These are phyloP conservation scores for Phytomonas serpens DNA, from an alignment of 208 protist genomes.

Conservation along the genomic window DNA sequence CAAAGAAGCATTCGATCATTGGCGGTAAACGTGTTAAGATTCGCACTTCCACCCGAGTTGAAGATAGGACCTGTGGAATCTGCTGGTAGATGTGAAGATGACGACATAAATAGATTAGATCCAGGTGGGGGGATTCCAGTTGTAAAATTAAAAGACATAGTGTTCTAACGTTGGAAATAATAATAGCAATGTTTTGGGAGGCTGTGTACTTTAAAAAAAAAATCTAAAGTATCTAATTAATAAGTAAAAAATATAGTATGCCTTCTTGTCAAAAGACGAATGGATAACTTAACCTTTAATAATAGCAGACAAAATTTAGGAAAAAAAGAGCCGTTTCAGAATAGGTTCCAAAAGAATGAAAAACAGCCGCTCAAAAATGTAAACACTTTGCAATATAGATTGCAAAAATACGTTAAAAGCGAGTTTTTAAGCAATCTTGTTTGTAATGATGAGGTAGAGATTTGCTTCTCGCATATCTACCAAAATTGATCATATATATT, in stretches of 20 bases:
- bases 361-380: neutral
- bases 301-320: neutral
- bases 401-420: neutral
- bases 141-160: neutral
- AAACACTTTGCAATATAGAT: neutral
- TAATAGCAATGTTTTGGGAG: neutral
- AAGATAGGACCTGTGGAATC: neutral
- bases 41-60: neutral
- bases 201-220: constrained; percentile 1
- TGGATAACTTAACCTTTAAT: neutral
- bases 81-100: neutral
- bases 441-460: neutral
- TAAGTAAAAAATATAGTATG: neutral
- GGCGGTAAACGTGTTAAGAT: constrained; percentile 28
- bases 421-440: neutral
- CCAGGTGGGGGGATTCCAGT: neutral
- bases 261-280: neutral
- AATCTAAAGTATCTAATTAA: constrained; percentile 6
- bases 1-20: constrained; percentile 72
- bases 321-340: neutral
- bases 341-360: neutral
- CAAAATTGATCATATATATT: neutral
- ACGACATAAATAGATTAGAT: constrained; percentile 7
- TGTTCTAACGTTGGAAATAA: constrained; percentile 9
- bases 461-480: neutral